phyloP scores from a whole-genome alignment of 768 basidiomycete species.

The Boletus insuetus region DNA sequence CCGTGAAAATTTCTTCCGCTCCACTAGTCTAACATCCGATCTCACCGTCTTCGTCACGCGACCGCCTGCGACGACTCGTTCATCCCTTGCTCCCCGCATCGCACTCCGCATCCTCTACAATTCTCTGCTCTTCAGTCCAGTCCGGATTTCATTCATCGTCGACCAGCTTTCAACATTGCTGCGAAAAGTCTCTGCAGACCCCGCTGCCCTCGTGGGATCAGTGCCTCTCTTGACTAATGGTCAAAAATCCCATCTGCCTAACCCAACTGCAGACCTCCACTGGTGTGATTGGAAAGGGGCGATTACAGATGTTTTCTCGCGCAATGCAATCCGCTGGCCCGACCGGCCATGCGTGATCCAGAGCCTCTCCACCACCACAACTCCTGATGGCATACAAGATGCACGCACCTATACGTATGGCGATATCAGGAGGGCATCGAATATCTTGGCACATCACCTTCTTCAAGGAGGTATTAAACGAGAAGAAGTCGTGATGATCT shows the following conservation, averaged over 20 bases:
- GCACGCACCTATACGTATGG: slow-evolving; percentile 70
- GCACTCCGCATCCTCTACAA: slow-evolving; percentile 89
- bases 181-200: slow-evolving; percentile 64
- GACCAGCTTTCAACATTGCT: slow-evolving; percentile 84
- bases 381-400: slow-evolving; percentile 44
- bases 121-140: slow-evolving; percentile 83
- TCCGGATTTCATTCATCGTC: slow-evolving; percentile 73
- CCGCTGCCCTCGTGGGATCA: slow-evolving; percentile 68
- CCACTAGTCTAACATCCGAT: slow-evolving; percentile 86
- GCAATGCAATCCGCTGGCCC: slow-evolving; percentile 77
- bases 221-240: slow-evolving; percentile 74
- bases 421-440: slow-evolving; percentile 79
- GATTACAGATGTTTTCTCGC: slow-evolving; percentile 92
- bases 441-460: slow-evolving; percentile 88
- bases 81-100: slow-evolving; percentile 69
- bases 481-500: slow-evolving; percentile 98
- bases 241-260: slow-evolving; percentile 71
- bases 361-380: slow-evolving; percentile 47
- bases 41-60: slow-evolving; percentile 86
- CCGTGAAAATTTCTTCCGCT: slow-evolving; percentile 70
- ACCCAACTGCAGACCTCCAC: slow-evolving; percentile 83
- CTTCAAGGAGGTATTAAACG: slow-evolving; percentile 81
- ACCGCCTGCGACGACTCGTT: slow-evolving; percentile 62
- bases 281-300: slow-evolving; percentile 99
- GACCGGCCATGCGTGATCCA: slow-evolving; percentile 90